A percentile compares a stretch with the other conserved stretches of the same genome.
phyloP scores from a whole-genome alignment of 164 flowering plant species.

The Dillenia turbinata region DNA sequence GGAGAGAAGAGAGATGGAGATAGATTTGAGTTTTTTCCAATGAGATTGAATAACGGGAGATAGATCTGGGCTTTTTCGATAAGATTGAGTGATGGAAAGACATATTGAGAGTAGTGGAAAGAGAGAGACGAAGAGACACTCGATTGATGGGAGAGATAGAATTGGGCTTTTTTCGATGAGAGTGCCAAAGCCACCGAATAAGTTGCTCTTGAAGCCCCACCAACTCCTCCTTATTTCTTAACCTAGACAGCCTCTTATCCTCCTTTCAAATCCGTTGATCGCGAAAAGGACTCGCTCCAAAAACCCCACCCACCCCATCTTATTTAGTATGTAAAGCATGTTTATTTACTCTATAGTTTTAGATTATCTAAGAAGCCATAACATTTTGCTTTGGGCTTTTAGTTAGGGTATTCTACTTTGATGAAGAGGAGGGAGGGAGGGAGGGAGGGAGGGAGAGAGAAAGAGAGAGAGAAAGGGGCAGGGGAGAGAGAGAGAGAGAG shows the following conservation, averaged over 20 bases:
- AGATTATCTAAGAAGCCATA: not conserved
- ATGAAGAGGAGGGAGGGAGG: too few species aligned
- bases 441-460: too few species aligned
- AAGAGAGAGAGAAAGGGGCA: too few species aligned
- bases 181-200: slow-evolving; percentile 36
- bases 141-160: not conserved
- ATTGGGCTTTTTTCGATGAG: not conserved
- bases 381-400: not conserved
- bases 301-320: not conserved
- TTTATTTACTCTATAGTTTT: not conserved
- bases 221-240: slow-evolving; percentile 17
- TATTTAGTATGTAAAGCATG: not conserved
- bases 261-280: slow-evolving; percentile 54
- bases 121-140: too few species aligned
- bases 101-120: too few species aligned
- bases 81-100: too few species aligned
- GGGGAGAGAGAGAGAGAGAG: too few species aligned
- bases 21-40: too few species aligned
- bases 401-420: not conserved
- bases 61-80: too few species aligned
- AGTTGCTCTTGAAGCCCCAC: slow-evolving; percentile 24
- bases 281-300: slow-evolving; percentile 25
- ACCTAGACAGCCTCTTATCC: slow-evolving; percentile 38
- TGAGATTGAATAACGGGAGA: slow-evolving; percentile 13
- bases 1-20: slow-evolving; percentile 16